Conservation (phyloP, 1,284 basidiomycete species). For the Cryptococcus amylolentus region DNA sequence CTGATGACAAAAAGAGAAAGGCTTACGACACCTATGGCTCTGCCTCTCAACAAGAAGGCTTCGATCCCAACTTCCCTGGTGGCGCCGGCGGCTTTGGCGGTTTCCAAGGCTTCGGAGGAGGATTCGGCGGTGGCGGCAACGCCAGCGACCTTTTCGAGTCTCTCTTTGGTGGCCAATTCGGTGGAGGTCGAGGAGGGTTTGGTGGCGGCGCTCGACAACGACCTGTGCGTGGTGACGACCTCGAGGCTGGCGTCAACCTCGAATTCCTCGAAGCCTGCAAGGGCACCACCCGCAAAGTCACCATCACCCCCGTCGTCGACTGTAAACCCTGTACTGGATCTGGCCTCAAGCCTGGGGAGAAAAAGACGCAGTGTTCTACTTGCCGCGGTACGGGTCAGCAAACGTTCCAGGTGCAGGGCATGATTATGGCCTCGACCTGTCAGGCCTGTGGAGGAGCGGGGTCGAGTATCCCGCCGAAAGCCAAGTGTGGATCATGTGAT, state of each 20-base stretch:
- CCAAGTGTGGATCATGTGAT: slow-evolving; percentile 75
- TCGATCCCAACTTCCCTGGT: slow-evolving; percentile 78
- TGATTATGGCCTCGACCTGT: slow-evolving; percentile 97
- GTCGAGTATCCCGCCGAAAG: slow-evolving; percentile 69
- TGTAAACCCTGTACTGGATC: slow-evolving; percentile 81
- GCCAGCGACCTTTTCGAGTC: slow-evolving; percentile 76
- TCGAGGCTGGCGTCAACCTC: slow-evolving; percentile 74
- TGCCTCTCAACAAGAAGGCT: slow-evolving; percentile 89
- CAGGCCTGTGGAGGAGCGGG: slow-evolving; percentile 80
- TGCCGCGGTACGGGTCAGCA: slow-evolving; percentile 86
- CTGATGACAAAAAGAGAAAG: slow-evolving; percentile 88
- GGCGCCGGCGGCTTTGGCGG: slow-evolving; percentile 62
- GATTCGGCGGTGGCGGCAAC: slow-evolving; percentile 60
- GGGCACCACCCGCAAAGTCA: slow-evolving; percentile 75
- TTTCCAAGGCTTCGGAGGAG: slow-evolving; percentile 62
- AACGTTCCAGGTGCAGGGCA: slow-evolving; percentile 91
- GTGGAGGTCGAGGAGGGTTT: slow-evolving; percentile 54
- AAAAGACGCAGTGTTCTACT: slow-evolving; percentile 71
- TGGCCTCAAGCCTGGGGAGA: slow-evolving; percentile 82
- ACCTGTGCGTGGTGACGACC: slow-evolving; percentile 68
- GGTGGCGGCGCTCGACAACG: slow-evolving; percentile 56
- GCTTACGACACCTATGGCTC: slow-evolving; percentile 93
- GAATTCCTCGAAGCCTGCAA: slow-evolving; percentile 92
- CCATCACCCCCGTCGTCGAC: slow-evolving; percentile 74
- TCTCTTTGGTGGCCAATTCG: slow-evolving; percentile 68